Evolutionary conservation across 495 filamentous ascomycete species (phyloP), one percentile per base, ranked within the genome.

Genomic region (Neurospora sp.): DNA sequence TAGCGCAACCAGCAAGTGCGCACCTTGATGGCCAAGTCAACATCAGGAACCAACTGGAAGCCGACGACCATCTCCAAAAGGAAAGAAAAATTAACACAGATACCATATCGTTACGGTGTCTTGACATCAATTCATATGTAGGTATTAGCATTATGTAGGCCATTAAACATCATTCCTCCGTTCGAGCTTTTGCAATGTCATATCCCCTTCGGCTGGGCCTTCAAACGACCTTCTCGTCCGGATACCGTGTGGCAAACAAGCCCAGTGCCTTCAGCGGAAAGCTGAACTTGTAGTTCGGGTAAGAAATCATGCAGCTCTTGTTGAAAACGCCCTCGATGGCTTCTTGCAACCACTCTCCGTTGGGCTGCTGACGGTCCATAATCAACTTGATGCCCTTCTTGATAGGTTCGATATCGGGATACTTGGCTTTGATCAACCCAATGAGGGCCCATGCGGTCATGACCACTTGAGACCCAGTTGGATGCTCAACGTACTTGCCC

Each of bases 271-370:
- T 96, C 76, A 98, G 94, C 8, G 96, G 90, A 82, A 98, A 99
- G 70, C 91, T 92, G 81, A 97, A 94, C 85, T 99, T 99, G 86
- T 99, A 99, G 83, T 99, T 99, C 72, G 96, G 96, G 78, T 99
- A 99, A 4, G 95, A 96, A 72, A 99, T 99, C 95, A 98, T 98
- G 82, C 96, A 98, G 78, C 90, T 97, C 84, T 98, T 97, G 83
- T 99, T 99, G 84, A 99, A 99, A 14, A 99, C 96, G 8, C 96
- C 96, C 78, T 99, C 96, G 76, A 99, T 98, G 0, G 89, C 90
- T 82, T 99, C 96, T 78, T 98, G 95, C 74, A 91, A 81, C 96
- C 96, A 99, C 83, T 97, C 94, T 16, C 96, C 96, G 79, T 96
- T 97, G 4, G 83, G 79, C 79, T 92, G 90, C 79, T 99, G 96